A percentile compares a stretch with the other conserved stretches of the same genome.
Evolutionary conservation across 1,139 yeast genomes (phyloP).

Genomic region (Saccharomyces hybrid): DNA sequence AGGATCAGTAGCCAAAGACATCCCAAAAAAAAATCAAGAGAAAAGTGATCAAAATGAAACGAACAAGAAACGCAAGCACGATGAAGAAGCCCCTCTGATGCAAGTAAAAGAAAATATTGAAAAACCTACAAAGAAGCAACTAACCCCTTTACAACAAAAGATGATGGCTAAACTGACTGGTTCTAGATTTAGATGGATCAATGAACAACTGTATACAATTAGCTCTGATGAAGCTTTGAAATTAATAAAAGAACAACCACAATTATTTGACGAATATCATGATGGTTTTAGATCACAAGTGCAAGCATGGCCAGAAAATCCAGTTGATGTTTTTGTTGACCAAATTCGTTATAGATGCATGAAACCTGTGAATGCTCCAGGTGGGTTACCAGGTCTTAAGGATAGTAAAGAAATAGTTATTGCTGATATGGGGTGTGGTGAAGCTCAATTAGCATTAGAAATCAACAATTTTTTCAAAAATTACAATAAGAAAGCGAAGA

Average conservation of each 20-base stretch:
- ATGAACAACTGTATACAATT: constrained; percentile 86
- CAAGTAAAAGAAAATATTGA: background rate
- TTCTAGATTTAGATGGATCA: constrained; percentile 94
- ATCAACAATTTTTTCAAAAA: constrained; percentile 44
- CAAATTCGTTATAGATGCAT: constrained; percentile 56
- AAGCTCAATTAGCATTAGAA: constrained; percentile 75
- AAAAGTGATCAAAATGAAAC: constrained; percentile 3
- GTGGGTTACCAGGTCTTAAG: constrained; percentile 76
- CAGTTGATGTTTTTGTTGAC: constrained; percentile 78
- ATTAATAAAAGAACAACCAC: constrained; percentile 73
- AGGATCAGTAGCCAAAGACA: constrained; percentile 10
- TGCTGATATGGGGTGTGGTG: constrained; percentile 99
- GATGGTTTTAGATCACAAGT: constrained; percentile 93
- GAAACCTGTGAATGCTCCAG: constrained; percentile 83
- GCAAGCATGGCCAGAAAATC: constrained; percentile 96
- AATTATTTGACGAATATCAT: constrained; percentile 87
- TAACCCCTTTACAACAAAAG: constrained; percentile 89
- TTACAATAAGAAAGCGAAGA: constrained; percentile 32
- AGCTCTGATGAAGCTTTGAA: constrained; percentile 69
- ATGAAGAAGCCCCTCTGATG: background rate
- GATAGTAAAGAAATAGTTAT: constrained; percentile 52
- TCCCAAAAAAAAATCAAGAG: background rate
- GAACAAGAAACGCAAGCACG: constrained; percentile 2
- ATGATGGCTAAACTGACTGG: constrained; percentile 95
- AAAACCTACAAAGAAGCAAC: constrained; percentile 32